Conservation (phyloP, 345 rosid genomes). For the Excoecaria agallocha region DNA sequence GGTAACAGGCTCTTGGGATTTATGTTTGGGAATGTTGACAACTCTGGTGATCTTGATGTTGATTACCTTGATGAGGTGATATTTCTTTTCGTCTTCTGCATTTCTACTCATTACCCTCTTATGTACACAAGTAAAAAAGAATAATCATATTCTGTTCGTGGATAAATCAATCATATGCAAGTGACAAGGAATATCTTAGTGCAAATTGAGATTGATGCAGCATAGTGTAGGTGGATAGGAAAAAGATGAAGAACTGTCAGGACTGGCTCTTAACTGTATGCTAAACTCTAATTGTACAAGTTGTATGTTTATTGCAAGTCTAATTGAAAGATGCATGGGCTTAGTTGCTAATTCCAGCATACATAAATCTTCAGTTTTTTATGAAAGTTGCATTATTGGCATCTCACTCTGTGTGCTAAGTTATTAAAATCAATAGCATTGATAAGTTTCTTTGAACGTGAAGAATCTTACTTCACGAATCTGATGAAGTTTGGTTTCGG, state of each 20-base stretch:
- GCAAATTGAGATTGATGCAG: neutral
- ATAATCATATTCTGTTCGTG: neutral
- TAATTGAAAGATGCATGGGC: neutral
- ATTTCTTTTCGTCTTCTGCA: conserved; percentile 7
- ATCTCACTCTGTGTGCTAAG: neutral
- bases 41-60: conserved; percentile 90
- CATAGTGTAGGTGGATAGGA: neutral
- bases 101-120: neutral
- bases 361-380: neutral
- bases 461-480: neutral
- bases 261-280: neutral
- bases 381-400: neutral
- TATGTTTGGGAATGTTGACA: conserved; percentile 95
- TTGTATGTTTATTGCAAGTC: too few species aligned
- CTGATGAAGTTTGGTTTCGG: neutral
- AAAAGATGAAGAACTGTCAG: neutral
- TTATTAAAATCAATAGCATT: neutral
- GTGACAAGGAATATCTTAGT: neutral
- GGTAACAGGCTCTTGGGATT: conserved; percentile 82
- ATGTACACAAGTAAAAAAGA: neutral
- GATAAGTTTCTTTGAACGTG: neutral
- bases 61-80: conserved; percentile 97
- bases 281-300: neutral
- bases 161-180: conserved; percentile 2
- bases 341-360: neutral